A percentile compares a stretch with the other conserved stretches of the same genome.
phyloP scores from a whole-genome alignment of 75 land plant genomes.

The Sequoiadendron giganteum region DNA sequence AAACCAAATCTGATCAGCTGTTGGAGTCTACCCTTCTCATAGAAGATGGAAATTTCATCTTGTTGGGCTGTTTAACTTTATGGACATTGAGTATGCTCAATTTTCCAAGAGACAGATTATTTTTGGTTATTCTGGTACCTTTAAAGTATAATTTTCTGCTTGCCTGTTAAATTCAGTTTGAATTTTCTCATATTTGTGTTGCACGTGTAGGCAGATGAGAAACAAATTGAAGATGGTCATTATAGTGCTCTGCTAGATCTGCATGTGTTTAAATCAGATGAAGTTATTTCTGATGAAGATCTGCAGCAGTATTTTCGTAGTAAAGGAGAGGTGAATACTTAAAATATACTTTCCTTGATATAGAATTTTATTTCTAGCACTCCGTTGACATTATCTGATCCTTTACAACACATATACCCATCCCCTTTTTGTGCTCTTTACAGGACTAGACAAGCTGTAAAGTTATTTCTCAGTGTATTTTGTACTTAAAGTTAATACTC shows the following conservation, averaged over 20 bases:
- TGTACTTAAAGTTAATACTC: neutral
- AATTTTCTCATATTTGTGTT: neutral
- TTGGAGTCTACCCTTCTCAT: neutral
- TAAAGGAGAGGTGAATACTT: slow-evolving; percentile 23
- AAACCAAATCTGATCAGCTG: neutral
- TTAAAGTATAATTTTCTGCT: neutral
- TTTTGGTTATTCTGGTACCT: neutral
- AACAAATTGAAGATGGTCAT: slow-evolving; percentile 67
- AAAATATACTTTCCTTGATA: neutral
- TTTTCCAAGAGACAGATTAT: neutral
- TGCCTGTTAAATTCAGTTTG: neutral
- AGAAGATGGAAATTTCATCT: neutral
- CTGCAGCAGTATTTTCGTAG: slow-evolving; percentile 27
- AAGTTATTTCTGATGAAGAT: slow-evolving; percentile 24
- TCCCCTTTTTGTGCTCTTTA: slow-evolving; percentile 1
- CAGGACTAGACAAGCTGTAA: neutral
- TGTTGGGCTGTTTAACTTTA: neutral
- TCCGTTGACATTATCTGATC: neutral
- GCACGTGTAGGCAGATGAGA: slow-evolving; percentile 37
- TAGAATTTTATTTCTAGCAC: neutral
- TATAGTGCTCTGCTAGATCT: slow-evolving; percentile 59
- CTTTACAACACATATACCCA: neutral
- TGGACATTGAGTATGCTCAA: neutral
- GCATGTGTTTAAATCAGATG: slow-evolving; percentile 42
- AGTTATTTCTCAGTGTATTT: neutral